Evolutionary conservation across 2,329 filamentous ascomycete genomes (phyloP), one percentile per base, ranked within the genome.

Genomic region (Neofusicoccum sp.): DNA sequence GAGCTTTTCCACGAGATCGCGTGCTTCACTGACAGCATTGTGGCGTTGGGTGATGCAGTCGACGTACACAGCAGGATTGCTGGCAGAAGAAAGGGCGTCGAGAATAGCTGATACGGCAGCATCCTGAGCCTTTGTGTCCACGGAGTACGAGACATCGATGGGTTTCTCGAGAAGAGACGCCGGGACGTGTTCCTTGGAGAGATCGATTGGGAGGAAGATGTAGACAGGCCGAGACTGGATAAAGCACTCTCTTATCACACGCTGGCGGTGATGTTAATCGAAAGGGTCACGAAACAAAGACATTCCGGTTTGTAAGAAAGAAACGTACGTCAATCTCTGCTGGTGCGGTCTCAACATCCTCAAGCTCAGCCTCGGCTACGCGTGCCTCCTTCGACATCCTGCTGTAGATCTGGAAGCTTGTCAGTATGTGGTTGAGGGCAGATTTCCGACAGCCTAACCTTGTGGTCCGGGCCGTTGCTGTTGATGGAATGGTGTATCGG

Each of bases 401-500:
- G 61, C 74, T 76, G 65, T 78, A 79, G n/a, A 74, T 63, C 63
- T 72, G 63, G 30, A 14, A 9, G 6, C 16, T 2, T 20, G 31
- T 62, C 40, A 63, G 54, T 38, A 33, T 26, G n/a, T 7, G 11
- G 2, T 20, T 24, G 7, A 20, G 2, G 1, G 1, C 5, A 34
- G 6, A 1, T 30, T n/a, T 8, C 4, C 4, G 5, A 8, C 7
- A 3, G 2, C 26, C 34, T 6, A 51, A 67, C 61, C 61, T 73
- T 69, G 36, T 79, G 77, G 62, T 79, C 72, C 0, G 76, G 76
- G n/a, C 68, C 68, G 6, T 69, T 65, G 2, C 73, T 77, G 49
- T 20, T 56, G 63, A 79, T 77, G 8, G 74, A 75, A 64, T 79
- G 77, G 60, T 79, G 77, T 44, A 79, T 79, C 76, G 79, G 77